Base-by-base conservation (phyloP, 306 rosid species). In the Sphenostylis stenocarpa region DNA sequence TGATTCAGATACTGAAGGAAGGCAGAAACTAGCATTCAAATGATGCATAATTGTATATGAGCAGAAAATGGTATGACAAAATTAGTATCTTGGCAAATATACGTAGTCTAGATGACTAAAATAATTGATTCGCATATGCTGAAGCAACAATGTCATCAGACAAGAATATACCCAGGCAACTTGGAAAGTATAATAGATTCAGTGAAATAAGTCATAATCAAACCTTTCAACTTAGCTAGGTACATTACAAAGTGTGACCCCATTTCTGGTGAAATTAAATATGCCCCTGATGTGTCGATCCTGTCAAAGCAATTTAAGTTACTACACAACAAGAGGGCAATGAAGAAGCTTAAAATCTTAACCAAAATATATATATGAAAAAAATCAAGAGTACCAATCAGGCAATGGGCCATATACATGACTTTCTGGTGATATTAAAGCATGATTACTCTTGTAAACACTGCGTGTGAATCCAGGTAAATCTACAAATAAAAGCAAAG, bases 401-500 rank as follows among this genome's bases (percentile, higher is more conserved):
- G 94, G 94, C 81, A 95, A 86, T 16, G 93, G 89, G 86, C 97
- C 81, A 78, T 87, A 92, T 65, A 95, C 99, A 13, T 95, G 97
- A 78, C 99, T 95, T 82, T 95, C 97, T 0, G 97, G 96, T 76
- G 99, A 57, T 74, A 95, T 85, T 63, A 95, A 83, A 77, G 99
- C 97, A 83, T 95, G 89, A 81, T 92, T 92, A 38, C 84, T 85
- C 84, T 84, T 92, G 75, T 87, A 92, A 65, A 95, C 92, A 74
- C 99, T 95, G 60, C 97, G 97, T 7, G 99, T 92, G 86, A 90
- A 95, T 79, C 99, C 97, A 48, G 99, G 99, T 82, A 95, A 88
- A 80, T 89, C 96, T 95, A 85, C 80, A 82, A 83, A 45, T 63
- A 57, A 81, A 72, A 72, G 68, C 70, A 75, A 9, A 77, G 56